A percentile compares a stretch with the other conserved stretches of the same genome.
Evolutionary conservation across 441 rosid genomes (phyloP).

Genomic region (Corymbia calophylla): DNA sequence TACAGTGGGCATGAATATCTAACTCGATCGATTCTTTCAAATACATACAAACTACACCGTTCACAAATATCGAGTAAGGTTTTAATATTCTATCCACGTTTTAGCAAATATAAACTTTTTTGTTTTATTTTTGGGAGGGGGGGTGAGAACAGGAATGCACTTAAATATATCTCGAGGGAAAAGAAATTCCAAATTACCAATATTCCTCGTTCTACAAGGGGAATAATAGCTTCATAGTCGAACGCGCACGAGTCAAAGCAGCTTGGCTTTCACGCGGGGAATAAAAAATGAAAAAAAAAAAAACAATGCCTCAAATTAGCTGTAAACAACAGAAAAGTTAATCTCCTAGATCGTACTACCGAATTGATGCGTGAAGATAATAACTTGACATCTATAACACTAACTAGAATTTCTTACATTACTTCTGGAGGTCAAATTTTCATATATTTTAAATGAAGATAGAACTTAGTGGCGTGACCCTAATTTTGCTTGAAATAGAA

Average conservation of each 20-base stretch:
- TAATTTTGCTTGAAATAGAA: neutral
- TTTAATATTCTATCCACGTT: neutral
- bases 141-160: neutral
- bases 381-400: neutral
- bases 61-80: neutral
- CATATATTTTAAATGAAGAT: accelerated
- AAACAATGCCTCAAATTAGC: neutral
- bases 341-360: neutral
- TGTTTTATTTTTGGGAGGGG: no score
- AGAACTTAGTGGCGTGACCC: accelerated
- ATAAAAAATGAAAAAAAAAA: neutral
- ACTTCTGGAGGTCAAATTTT: neutral
- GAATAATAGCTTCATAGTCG: neutral
- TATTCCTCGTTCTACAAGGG: neutral
- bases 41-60: neutral
- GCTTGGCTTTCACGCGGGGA: neutral
- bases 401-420: neutral
- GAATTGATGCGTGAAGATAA: neutral
- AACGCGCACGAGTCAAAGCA: neutral
- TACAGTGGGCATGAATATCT: neutral
- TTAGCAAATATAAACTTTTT: neutral
- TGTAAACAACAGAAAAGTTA: no score
- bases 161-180: neutral
- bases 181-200: neutral
- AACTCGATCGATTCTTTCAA: neutral